Percentiles rank a stretch among this genome's conserved stretches.
Evolutionary conservation across 1,139 yeast species (phyloP).

Genomic region (Keqinozyma sinolaborantium): DNA sequence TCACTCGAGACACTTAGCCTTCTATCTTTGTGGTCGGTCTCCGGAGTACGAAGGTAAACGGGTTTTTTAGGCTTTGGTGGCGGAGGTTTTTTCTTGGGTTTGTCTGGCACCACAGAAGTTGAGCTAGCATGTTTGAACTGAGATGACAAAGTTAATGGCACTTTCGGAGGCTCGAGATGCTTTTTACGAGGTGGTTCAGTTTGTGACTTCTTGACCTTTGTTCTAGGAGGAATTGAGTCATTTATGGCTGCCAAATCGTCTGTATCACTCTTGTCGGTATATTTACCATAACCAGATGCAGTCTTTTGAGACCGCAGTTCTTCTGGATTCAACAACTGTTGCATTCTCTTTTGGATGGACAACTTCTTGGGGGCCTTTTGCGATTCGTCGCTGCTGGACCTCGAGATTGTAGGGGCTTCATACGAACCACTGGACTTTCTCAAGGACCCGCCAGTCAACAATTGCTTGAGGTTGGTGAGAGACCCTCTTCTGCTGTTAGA

Average conservation of each 20-base stretch:
- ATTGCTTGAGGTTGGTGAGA: slow-evolving; percentile 38
- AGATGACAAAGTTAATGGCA: slow-evolving; percentile 26
- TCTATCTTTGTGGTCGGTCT: slow-evolving; percentile 16
- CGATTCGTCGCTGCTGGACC: slow-evolving; percentile 1
- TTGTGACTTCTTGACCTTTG: slow-evolving; percentile 1
- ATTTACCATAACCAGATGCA: slow-evolving; percentile 75
- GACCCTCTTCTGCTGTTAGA: slow-evolving; percentile 31
- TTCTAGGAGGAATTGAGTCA: slow-evolving; percentile 4
- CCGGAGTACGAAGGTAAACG: slow-evolving; percentile 42
- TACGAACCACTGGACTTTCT: slow-evolving; percentile 12
- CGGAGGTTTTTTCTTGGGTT: slow-evolving; percentile 35
- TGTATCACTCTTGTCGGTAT: slow-evolving; percentile 35
- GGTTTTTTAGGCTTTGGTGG: slow-evolving; percentile 65
- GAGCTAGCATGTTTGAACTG: slow-evolving; percentile 2
- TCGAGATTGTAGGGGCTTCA: slow-evolving; percentile 6
- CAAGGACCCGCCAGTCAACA: slow-evolving; percentile 33
- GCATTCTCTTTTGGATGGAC: slow-evolving; percentile 68
- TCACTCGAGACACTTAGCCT: slow-evolving; percentile 37
- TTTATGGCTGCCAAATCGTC: slow-evolving; percentile 43
- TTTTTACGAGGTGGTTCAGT: slow-evolving; percentile 7
- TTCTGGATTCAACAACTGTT: slow-evolving; percentile 48
- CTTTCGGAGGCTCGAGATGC: slow-evolving; percentile 26
- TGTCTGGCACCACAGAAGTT: slow-evolving; percentile 2
- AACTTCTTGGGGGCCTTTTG: slow-evolving; percentile 19
- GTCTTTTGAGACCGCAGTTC: slow-evolving; percentile 52